phyloP scores from a whole-genome alignment of 768 basidiomycete species.

The Boletus eberwhitei region DNA sequence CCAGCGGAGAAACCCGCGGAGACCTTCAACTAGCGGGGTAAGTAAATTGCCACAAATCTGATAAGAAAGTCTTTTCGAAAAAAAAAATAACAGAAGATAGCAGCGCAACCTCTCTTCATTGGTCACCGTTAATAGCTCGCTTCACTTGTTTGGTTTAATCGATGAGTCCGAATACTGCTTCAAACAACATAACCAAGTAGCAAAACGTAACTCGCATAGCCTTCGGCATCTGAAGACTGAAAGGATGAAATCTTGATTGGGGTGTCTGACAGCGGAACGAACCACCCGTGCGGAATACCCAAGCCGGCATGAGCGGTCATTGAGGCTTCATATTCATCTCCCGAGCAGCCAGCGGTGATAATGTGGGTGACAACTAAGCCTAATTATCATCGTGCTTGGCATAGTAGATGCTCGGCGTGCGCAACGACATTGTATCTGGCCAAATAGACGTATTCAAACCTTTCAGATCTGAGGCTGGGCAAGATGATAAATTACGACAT shows the following conservation, averaged over 20 bases:
- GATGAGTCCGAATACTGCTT: neutral
- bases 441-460: slow-evolving; percentile 7
- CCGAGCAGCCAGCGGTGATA: slow-evolving; percentile 38
- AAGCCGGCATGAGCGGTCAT: slow-evolving; percentile 44
- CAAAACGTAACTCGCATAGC: slow-evolving; percentile 10
- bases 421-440: neutral
- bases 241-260: neutral
- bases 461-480: neutral
- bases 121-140: neutral
- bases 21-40: neutral
- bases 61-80: neutral
- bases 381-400: slow-evolving; percentile 37
- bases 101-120: neutral
- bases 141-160: neutral
- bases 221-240: neutral
- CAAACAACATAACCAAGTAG: neutral
- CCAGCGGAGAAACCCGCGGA: neutral
- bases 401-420: slow-evolving; percentile 21
- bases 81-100: neutral
- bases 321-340: slow-evolving; percentile 51
- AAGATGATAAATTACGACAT: slow-evolving; percentile 10
- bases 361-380: slow-evolving; percentile 30
- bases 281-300: slow-evolving; percentile 35
- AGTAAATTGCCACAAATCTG: neutral
- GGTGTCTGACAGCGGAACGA: slow-evolving; percentile 69